Evolutionary conservation across 2,329 filamentous ascomycete species (phyloP), one percentile per base, ranked within the genome.

Genomic region (Neopestalotiopsis clavispora): DNA sequence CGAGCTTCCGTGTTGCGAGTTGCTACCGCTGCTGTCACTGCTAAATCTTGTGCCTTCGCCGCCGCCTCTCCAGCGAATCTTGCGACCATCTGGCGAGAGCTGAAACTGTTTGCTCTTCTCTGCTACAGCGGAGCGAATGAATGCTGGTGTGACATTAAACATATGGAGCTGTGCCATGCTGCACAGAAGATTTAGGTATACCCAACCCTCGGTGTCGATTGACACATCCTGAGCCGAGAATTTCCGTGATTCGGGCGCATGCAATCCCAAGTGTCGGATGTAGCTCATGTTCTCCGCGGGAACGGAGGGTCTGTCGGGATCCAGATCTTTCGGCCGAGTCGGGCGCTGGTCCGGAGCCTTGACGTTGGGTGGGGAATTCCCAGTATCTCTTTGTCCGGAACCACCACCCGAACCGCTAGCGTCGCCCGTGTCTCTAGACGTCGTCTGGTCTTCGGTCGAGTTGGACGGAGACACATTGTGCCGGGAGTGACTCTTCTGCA

Each of bases 81-180:
- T 95, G 65, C 90, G 89, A 0, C 93, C 93, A 74, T 96, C 94
- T 0, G 84, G 83, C 0, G 93, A 95, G 0, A 97, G 78, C 76
- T 97, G 92, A 65, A 97, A 90, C 73, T 92, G 92, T 23, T 87
- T 86, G 74, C 93, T 95, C 72, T 90, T 87, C 64, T 92, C 89
- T 0, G 84, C 82, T 1, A 97, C 85, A 0, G 94, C 92, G 45
- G 88, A 87, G 69, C 92, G 90, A 52, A 96, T 90, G 74, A 95
- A 95, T 34, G 91, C 89, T 0, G 91, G 86, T 0, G 94, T 94
- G 1, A 97, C 93, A 69, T 94, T 95, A 73, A 96, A 86, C 0
- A 94, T 95, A 74, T 97, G 94, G 20, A 97, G 82, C 79, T 97
- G 94, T 0, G 94, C 94, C 84, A 97, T 87, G 75, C 92, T 94